These are phyloP conservation scores for Mycena pura DNA, from an alignment of 768 basidiomycete species.

Conservation along the genomic window DNA sequence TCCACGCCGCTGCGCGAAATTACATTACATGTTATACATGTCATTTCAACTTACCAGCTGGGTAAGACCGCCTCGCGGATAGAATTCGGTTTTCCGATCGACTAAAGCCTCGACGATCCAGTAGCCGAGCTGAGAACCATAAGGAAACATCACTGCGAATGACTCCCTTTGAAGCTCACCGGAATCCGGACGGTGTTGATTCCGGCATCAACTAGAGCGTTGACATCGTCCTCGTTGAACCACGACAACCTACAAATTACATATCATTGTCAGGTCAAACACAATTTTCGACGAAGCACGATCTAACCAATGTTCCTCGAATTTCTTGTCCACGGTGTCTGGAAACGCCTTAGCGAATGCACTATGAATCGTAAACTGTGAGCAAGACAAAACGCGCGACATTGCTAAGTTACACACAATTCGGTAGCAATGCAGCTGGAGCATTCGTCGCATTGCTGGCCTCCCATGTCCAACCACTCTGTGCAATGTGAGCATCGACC, in stretches of 20 bases:
- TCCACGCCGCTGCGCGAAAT: slow-evolving; percentile 60
- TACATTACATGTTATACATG: neutral
- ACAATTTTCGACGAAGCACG: neutral
- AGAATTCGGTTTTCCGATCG: slow-evolving; percentile 63
- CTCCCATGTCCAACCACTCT: slow-evolving; percentile 83
- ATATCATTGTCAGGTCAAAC: neutral
- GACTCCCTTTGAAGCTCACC: slow-evolving; percentile 44
- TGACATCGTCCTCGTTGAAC: slow-evolving; percentile 71
- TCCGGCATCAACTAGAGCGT: slow-evolving; percentile 55
- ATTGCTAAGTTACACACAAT: slow-evolving; percentile 56
- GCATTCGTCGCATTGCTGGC: slow-evolving; percentile 64
- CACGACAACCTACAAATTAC: slow-evolving; percentile 59
- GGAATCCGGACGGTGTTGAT: slow-evolving; percentile 84
- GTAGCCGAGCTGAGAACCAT: slow-evolving; percentile 65
- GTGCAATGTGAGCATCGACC: neutral
- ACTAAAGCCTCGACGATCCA: slow-evolving; percentile 84
- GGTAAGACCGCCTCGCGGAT: slow-evolving; percentile 70
- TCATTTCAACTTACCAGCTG: slow-evolving; percentile 60
- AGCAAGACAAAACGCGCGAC: neutral
- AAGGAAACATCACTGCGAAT: neutral
- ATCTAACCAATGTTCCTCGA: slow-evolving; percentile 68
- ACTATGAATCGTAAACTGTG: slow-evolving; percentile 39
- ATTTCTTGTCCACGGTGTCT: slow-evolving; percentile 58
- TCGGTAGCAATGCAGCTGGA: slow-evolving; percentile 69
- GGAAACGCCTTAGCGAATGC: slow-evolving; percentile 68